Conservation (phyloP, 139 green algal species). For the Astrephomene gubernaculifera region DNA sequence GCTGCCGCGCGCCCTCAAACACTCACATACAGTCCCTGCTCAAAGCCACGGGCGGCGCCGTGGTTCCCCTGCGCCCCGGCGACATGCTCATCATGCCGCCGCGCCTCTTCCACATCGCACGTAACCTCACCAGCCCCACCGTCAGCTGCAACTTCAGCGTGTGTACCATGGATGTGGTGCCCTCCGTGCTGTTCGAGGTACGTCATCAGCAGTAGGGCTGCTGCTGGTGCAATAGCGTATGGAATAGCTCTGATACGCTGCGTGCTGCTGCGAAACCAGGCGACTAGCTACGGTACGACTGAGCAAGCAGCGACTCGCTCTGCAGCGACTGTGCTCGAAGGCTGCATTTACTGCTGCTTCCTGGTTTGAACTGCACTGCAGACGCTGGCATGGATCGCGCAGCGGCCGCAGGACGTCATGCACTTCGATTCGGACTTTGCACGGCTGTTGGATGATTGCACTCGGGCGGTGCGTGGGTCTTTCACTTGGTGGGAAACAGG, state of each 20-base stretch:
- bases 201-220: not conserved
- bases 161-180: slow-evolving; percentile 5
- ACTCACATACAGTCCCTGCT: not conserved
- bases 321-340: not conserved
- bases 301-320: not conserved
- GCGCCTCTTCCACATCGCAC: slow-evolving; percentile 36
- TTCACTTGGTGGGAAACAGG: not conserved
- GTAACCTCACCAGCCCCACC: slow-evolving; percentile 14
- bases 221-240: not conserved
- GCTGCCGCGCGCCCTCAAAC: not conserved
- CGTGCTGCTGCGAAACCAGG: not conserved
- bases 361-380: not conserved
- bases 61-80: not conserved
- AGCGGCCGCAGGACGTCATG: slow-evolving; percentile 19
- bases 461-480: not conserved
- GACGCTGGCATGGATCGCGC: slow-evolving; percentile 16
- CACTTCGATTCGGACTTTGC: slow-evolving; percentile 27
- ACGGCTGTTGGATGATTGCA: slow-evolving; percentile 32
- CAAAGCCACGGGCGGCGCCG: slow-evolving; percentile 4
- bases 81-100: slow-evolving; percentile 38
- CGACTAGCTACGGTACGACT: not conserved
- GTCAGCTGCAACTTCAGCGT: slow-evolving; percentile 42
- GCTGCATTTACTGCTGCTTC: not conserved
- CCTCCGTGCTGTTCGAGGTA: slow-evolving; percentile 13
- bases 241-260: not conserved